Conservation (phyloP, 371 early-diverging fungal genomes). For the Sporodiniella umbellata region DNA sequence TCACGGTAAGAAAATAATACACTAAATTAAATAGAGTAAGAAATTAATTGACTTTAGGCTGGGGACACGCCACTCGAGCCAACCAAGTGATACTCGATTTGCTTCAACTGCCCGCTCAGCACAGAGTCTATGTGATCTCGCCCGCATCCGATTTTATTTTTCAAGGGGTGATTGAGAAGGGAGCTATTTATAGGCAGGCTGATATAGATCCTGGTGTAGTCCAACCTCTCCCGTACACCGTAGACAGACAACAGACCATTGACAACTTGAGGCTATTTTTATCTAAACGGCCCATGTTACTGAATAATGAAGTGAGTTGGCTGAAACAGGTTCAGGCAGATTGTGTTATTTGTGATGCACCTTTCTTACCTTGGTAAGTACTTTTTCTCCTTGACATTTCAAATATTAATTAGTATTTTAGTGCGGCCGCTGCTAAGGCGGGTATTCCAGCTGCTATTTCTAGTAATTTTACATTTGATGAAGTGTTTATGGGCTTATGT, state of each 20-base stretch:
- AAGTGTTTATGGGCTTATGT: slow-evolving; percentile 62
- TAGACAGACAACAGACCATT: slow-evolving; percentile 60
- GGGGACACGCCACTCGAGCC: slow-evolving; percentile 70
- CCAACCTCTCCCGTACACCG: slow-evolving; percentile 70
- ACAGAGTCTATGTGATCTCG: slow-evolving; percentile 63
- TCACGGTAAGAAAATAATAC: slow-evolving; percentile 41
- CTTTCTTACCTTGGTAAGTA: slow-evolving; percentile 69
- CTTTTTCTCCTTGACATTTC: neutral
- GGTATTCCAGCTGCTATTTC: slow-evolving; percentile 66
- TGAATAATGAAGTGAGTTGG: slow-evolving; percentile 51
- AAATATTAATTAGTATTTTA: slow-evolving; percentile 11
- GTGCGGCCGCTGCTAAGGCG: slow-evolving; percentile 56
- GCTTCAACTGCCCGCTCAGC: slow-evolving; percentile 49
- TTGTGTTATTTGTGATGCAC: slow-evolving; percentile 69
- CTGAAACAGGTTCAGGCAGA: slow-evolving; percentile 54
- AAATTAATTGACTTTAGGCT: slow-evolving; percentile 46
- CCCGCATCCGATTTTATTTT: slow-evolving; percentile 66
- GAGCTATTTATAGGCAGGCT: slow-evolving; percentile 59
- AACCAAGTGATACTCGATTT: slow-evolving; percentile 60
- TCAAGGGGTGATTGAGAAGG: slow-evolving; percentile 53
- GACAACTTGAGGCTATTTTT: slow-evolving; percentile 45
- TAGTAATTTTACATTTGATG: slow-evolving; percentile 81
- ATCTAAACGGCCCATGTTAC: slow-evolving; percentile 41
- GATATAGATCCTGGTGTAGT: slow-evolving; percentile 69
- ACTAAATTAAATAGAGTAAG: neutral